These are phyloP conservation scores for Cyberlindnera maclurae DNA, from an alignment of 805 yeast species.

Conservation along the genomic window DNA sequence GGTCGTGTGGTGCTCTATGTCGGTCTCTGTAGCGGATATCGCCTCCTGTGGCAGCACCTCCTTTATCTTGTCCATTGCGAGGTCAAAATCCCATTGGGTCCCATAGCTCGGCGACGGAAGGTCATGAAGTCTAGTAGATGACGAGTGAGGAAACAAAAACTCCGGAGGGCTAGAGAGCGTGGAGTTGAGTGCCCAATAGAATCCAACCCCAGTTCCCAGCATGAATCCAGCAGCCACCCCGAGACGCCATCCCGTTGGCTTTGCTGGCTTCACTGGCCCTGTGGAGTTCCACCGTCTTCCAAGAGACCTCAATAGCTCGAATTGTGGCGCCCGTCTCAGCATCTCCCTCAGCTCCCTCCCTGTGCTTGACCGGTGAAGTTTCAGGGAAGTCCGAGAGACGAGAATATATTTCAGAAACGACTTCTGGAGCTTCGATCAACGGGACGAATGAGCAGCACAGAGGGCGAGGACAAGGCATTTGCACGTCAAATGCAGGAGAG, in stretches of 20 bases:
- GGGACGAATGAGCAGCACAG: neutral
- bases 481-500: neutral
- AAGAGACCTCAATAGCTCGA: no score
- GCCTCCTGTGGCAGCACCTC: conserved; percentile 29
- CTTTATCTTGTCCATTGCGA: conserved; percentile 22
- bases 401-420: neutral
- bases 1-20: conserved; percentile 39
- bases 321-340: no score
- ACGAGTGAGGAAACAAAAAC: conserved; percentile 24
- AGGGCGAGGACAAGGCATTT: neutral
- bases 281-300: no score
- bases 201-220: conserved; percentile 16
- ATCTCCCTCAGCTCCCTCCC: no score
- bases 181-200: conserved; percentile 22
- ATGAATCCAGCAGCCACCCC: conserved; percentile 13
- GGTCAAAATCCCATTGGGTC: conserved; percentile 21
- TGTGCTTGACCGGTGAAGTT: no score
- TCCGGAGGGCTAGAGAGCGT: conserved; percentile 20
- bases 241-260: conserved; percentile 1
- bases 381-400: no score
- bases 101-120: conserved; percentile 23
- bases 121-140: conserved; percentile 17
- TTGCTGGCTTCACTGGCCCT: no score
- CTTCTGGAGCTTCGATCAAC: neutral
- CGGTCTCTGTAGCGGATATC: conserved; percentile 22